These are phyloP conservation scores for Fremontodendron californicum DNA, from an alignment of 345 rosid genomes.

Conservation along the genomic window DNA sequence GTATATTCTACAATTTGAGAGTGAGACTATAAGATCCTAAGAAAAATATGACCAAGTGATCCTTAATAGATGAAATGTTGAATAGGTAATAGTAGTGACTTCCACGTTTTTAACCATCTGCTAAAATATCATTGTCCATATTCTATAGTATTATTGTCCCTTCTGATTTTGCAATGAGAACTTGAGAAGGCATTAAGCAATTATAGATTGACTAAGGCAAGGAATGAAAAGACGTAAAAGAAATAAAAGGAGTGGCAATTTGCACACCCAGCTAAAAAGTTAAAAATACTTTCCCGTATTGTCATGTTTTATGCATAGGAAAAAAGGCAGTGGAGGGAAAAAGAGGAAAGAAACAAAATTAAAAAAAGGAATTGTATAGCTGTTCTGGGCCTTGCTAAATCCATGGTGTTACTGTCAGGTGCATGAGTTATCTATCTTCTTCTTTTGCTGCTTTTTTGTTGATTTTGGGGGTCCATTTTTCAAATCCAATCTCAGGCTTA, in stretches of 20 bases:
- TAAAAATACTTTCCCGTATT: not conserved
- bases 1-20: too few species aligned
- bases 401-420: slow-evolving; percentile 2
- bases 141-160: not conserved
- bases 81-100: too few species aligned
- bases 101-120: too few species aligned
- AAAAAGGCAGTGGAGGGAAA: not conserved
- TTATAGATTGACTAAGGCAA: not conserved
- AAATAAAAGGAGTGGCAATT: not conserved
- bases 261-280: not conserved
- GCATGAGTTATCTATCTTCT: not conserved
- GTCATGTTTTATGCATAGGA: not conserved
- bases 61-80: too few species aligned
- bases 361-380: not conserved
- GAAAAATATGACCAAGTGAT: too few species aligned
- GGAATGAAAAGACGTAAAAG: not conserved
- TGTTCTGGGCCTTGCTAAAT: not conserved
- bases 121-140: not conserved
- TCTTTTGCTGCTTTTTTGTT: not conserved
- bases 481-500: not conserved
- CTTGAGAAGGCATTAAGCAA: not conserved
- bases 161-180: not conserved
- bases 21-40: too few species aligned
- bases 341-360: not conserved
- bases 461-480: slow-evolving; percentile 6